A percentile compares a stretch with the other conserved stretches of the same genome.
phyloP scores from a whole-genome alignment of 306 rosid species.

The Fragaria ananassa region DNA sequence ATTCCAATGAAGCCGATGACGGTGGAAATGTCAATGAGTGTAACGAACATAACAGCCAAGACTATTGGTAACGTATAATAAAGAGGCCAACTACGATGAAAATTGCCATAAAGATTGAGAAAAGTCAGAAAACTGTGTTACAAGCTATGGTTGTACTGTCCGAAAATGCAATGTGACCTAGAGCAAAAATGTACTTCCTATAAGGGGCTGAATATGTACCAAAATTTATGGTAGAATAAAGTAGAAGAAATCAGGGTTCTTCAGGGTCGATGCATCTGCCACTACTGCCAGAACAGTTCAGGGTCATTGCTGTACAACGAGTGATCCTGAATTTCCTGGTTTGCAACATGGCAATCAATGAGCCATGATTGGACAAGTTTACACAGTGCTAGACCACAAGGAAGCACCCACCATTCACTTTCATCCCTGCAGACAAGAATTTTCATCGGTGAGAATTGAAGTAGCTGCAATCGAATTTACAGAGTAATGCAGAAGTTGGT shows the following conservation, averaged over 20 bases:
- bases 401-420: conserved; percentile 99
- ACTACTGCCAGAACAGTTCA: conserved; percentile 79
- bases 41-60: not conserved
- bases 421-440: conserved; percentile 55
- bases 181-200: not conserved
- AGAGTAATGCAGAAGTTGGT: not conserved
- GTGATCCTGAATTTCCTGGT: conserved; percentile 88
- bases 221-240: not conserved
- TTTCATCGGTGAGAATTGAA: not conserved
- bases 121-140: not conserved
- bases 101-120: not conserved
- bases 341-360: conserved; percentile 78
- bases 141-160: not conserved
- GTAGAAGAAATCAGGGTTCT: conserved; percentile 12
- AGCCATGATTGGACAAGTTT: conserved; percentile 83
- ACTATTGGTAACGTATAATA: not conserved
- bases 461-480: conserved; percentile 5
- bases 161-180: not conserved
- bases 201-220: not conserved
- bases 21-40: not conserved
- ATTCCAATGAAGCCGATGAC: not conserved
- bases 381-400: conserved; percentile 68
- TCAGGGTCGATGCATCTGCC: conserved; percentile 20
- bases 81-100: not conserved
- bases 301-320: conserved; percentile 79